phyloP scores from a whole-genome alignment of 768 basidiomycete genomes.

The Kondoa malvinella region DNA sequence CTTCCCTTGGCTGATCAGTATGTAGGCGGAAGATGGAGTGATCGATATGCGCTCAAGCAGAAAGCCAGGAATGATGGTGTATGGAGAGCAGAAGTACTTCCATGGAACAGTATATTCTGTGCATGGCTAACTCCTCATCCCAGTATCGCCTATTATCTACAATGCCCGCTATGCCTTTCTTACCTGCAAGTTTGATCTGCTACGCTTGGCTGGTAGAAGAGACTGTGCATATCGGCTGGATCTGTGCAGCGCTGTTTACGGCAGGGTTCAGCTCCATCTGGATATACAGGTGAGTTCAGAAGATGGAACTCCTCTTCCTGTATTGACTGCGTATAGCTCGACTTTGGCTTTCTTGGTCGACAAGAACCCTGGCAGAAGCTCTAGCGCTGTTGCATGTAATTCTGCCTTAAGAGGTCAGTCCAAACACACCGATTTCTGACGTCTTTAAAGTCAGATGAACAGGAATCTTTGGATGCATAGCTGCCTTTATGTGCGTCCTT shows the following conservation, averaged over 20 bases:
- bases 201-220: neutral
- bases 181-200: neutral
- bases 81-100: neutral
- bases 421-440: neutral
- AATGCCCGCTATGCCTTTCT: neutral
- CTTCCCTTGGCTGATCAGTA: neutral
- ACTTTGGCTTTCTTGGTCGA: slow-evolving; percentile 2
- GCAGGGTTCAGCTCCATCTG: slow-evolving; percentile 3
- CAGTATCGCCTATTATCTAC: neutral
- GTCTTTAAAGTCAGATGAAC: neutral
- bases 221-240: neutral
- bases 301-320: neutral
- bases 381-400: slow-evolving; percentile 3
- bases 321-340: neutral
- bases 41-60: neutral
- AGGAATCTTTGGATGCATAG: slow-evolving; percentile 2
- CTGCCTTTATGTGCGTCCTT: slow-evolving; percentile 1
- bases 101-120: neutral
- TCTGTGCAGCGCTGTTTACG: neutral
- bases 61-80: neutral
- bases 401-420: slow-evolving; percentile 1
- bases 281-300: neutral
- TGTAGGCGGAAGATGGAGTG: neutral
- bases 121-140: neutral
- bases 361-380: slow-evolving; percentile 1